Conservation (phyloP, 768 basidiomycete genomes). For the Chlorophyllum brunneum region DNA sequence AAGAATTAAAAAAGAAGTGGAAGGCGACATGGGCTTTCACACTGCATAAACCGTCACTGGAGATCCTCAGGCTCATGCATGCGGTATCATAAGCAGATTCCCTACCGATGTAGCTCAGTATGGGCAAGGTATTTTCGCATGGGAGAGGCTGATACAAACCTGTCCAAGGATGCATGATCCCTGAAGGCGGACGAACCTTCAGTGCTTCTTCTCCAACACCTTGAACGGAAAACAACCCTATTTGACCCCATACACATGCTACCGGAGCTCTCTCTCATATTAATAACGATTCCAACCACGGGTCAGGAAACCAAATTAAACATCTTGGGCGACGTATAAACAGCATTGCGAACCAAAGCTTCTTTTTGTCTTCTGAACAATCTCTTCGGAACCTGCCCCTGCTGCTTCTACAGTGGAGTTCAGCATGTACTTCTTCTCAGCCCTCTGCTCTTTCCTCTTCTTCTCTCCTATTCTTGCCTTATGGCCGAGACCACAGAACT, state of each 20-base stretch:
- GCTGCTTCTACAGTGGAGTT: not conserved
- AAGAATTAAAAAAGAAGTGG: too few relatives aligned
- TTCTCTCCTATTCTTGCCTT: conserved; percentile 25
- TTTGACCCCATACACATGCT: not conserved
- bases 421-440: not conserved
- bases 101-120: too few relatives aligned
- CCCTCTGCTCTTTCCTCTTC: conserved; percentile 8
- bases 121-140: too few relatives aligned
- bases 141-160: too few relatives aligned
- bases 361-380: too few relatives aligned
- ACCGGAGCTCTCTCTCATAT: not conserved
- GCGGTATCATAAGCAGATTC: too few relatives aligned
- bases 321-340: not conserved
- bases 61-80: too few relatives aligned
- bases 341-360: too few relatives aligned
- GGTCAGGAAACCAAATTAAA: not conserved
- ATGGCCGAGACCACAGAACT: conserved; percentile 47
- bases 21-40: too few relatives aligned
- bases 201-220: not conserved
- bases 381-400: not conserved
- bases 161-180: too few relatives aligned
- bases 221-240: not conserved
- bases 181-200: too few relatives aligned
- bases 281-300: not conserved
- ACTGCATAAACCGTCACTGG: too few relatives aligned